Evolutionary conservation across 1,139 yeast species (phyloP).

Genomic region (Candida neerlandica): DNA sequence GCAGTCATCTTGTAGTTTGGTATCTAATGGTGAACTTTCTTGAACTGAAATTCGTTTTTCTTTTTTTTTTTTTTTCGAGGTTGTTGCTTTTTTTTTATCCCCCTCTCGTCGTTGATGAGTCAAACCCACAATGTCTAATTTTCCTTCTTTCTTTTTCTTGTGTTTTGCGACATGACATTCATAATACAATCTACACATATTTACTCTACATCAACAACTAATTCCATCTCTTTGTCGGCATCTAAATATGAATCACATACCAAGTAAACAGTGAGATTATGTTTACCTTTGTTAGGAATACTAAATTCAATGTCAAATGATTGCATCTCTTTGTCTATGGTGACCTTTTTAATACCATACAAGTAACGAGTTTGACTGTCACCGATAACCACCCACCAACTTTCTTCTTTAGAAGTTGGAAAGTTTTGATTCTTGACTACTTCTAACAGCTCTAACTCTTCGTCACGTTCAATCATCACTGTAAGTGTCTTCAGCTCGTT

Average conservation of each 20-base stretch:
- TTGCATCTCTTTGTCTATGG: slow-evolving; percentile 56
- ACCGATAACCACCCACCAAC: slow-evolving; percentile 91
- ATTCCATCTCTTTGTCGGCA: slow-evolving; percentile 77
- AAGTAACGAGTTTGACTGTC: slow-evolving; percentile 60
- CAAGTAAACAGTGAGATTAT: slow-evolving; percentile 73
- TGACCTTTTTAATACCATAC: slow-evolving; percentile 72
- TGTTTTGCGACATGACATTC: not conserved
- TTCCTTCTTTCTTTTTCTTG: not conserved
- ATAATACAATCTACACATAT: not conserved
- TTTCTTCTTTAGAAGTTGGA: slow-evolving; percentile 62
- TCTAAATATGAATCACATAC: slow-evolving; percentile 90
- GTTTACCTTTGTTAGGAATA: slow-evolving; percentile 62
- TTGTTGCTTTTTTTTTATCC: slow-evolving; percentile 1
- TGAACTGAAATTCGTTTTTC: not conserved
- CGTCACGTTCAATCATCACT: slow-evolving; percentile 69
- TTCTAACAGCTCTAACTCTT: slow-evolving; percentile 66
- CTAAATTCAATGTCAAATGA: slow-evolving; percentile 56
- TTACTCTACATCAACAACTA: slow-evolving; percentile 47
- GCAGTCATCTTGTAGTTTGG: not conserved
- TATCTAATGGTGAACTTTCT: too few species aligned
- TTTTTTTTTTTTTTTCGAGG: not conserved
- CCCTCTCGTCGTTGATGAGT: not conserved
- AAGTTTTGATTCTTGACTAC: slow-evolving; percentile 56
- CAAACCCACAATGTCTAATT: not conserved
- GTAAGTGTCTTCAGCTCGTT: slow-evolving; percentile 49